Percentiles rank a stretch among this genome's conserved stretches.
phyloP scores from a whole-genome alignment of 225 moss, liverwort and hornwort genomes.

The Sphagnum tenellum region DNA sequence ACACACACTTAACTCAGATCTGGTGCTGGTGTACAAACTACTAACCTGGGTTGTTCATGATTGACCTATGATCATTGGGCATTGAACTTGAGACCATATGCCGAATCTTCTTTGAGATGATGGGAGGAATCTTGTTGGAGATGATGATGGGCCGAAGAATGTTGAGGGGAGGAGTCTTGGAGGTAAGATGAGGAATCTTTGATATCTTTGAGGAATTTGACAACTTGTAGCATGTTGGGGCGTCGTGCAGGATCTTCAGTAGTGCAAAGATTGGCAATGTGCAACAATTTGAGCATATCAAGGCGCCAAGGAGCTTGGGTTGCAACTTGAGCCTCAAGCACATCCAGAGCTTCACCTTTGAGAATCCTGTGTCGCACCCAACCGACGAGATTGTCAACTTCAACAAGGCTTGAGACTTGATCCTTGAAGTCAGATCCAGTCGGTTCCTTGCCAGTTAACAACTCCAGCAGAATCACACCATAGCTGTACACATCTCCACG shows the following conservation, averaged over 20 bases:
- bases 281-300: slow-evolving; percentile 36
- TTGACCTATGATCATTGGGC: no score
- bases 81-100: no score
- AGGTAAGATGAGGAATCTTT: slow-evolving; percentile 12
- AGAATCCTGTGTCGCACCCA: slow-evolving; percentile 40
- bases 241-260: slow-evolving; percentile 37
- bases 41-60: no score
- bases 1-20: no score
- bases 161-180: no score
- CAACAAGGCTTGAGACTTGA: not conserved
- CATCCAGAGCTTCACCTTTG: slow-evolving; percentile 17
- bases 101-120: no score
- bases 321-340: slow-evolving; percentile 30
- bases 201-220: slow-evolving; percentile 40
- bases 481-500: slow-evolving; percentile 72
- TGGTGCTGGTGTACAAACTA: no score
- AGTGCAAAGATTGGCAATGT: slow-evolving; percentile 40
- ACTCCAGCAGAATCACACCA: slow-evolving; percentile 49
- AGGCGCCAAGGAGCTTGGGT: slow-evolving; percentile 31
- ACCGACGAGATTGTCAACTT: slow-evolving; percentile 44
- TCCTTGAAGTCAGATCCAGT: slow-evolving; percentile 42
- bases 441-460: slow-evolving; percentile 46
- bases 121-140: not conserved
- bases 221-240: slow-evolving; percentile 54
- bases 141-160: no score